phyloP scores from a whole-genome alignment of 352 stramenopile genomes.

The Phytopythium vexans region DNA sequence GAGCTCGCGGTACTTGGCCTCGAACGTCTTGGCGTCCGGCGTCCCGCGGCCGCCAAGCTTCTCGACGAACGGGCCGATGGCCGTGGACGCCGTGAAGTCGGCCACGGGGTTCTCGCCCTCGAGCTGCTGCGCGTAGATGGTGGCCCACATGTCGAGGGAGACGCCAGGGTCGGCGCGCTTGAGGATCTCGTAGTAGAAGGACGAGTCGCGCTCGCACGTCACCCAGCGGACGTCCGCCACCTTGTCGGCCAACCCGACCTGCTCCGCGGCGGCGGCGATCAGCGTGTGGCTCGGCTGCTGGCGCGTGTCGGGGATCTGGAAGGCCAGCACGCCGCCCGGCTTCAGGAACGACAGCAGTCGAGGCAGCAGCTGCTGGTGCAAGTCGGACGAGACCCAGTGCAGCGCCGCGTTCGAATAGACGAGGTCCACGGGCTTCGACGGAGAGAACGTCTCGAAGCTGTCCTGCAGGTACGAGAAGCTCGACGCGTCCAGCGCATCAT shows the following conservation, averaged over 20 bases:
- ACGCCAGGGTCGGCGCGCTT: conserved; percentile 12
- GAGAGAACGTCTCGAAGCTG: conserved; percentile 54
- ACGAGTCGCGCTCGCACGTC: conserved; percentile 56
- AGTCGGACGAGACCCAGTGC: conserved; percentile 60
- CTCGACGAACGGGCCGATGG: conserved; percentile 56
- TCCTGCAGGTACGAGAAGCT: conserved; percentile 44
- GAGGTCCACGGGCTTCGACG: conserved; percentile 40
- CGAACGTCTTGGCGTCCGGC: conserved; percentile 23
- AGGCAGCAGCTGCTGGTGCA: conserved; percentile 41
- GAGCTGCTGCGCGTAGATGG: conserved; percentile 60
- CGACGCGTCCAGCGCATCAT: conserved; percentile 14
- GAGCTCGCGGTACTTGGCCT: conserved; percentile 55
- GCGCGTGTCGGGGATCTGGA: conserved; percentile 74
- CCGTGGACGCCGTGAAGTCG: conserved; percentile 65
- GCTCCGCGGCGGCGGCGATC: conserved; percentile 44
- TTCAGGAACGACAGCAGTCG: conserved; percentile 58
- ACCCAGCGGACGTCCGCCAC: conserved; percentile 60
- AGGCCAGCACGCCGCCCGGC: conserved; percentile 59
- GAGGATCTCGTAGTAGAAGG: conserved; percentile 75
- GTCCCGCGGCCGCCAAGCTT: conserved; percentile 30
- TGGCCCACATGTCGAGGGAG: conserved; percentile 61
- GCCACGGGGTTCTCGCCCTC: conserved; percentile 62
- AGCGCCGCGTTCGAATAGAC: conserved; percentile 75
- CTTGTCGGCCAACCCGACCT: conserved; percentile 32
- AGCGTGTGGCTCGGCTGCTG: conserved; percentile 53